Evolutionary conservation across 805 yeast species (phyloP).

Genomic region (Kuraishia borneana): DNA sequence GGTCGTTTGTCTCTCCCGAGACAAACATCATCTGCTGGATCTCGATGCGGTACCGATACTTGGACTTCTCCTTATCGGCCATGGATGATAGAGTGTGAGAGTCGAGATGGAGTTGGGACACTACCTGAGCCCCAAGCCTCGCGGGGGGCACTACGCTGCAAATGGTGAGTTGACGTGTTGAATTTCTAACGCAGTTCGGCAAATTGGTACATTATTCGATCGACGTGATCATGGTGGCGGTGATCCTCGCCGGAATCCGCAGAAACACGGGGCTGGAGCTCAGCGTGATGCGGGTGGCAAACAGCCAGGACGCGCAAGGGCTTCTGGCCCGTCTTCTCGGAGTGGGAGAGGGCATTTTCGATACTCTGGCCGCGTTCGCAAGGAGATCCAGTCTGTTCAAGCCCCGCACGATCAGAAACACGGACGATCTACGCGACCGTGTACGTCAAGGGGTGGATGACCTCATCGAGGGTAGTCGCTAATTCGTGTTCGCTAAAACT

Average conservation of each 20-base stretch:
- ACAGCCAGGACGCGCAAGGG: constrained; percentile 20
- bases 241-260: constrained; percentile 78
- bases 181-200: constrained; percentile 34
- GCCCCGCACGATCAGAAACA: constrained; percentile 21
- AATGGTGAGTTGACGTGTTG: too few relatives aligned
- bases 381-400: constrained; percentile 40
- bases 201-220: constrained; percentile 59
- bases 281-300: neutral
- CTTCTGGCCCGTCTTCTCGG: constrained; percentile 29
- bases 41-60: constrained; percentile 77
- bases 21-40: constrained; percentile 99
- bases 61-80: constrained; percentile 16
- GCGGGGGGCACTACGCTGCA: neutral
- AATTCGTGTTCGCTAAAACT: too few relatives aligned
- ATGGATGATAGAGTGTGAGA: too few relatives aligned
- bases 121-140: too few relatives aligned
- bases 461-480: constrained; percentile 2
- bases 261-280: constrained; percentile 70
- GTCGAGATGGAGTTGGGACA: neutral
- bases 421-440: constrained; percentile 17
- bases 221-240: constrained; percentile 69
- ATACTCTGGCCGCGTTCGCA: constrained; percentile 31
- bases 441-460: constrained; percentile 16
- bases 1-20: constrained; percentile 88
- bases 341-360: constrained; percentile 54